Conservation (phyloP, 805 yeast species). For the Nakazawaea wickerhamii region DNA sequence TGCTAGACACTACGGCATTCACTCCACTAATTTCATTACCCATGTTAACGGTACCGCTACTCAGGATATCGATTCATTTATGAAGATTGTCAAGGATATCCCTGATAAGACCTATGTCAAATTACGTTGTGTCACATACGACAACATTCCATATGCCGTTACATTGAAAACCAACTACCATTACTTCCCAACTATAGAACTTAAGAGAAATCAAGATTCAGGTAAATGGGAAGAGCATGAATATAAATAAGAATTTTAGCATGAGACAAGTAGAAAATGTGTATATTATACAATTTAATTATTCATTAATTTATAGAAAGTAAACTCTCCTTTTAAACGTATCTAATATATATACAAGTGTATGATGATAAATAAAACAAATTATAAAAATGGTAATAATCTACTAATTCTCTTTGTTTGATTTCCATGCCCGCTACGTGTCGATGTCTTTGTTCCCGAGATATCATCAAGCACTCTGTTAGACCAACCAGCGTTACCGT, state of each 20-base stretch:
- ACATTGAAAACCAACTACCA: conserved; percentile 85
- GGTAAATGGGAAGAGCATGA: conserved; percentile 54
- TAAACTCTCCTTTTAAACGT: no score
- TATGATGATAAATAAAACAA: no score
- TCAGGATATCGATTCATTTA: conserved; percentile 61
- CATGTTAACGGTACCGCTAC: conserved; percentile 80
- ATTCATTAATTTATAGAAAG: no score
- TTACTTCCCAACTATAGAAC: conserved; percentile 72
- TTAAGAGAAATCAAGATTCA: conserved; percentile 40
- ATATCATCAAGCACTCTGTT: conserved; percentile 51
- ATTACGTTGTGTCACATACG: conserved; percentile 76
- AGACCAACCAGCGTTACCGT: conserved; percentile 90
- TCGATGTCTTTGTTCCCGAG: conserved; percentile 54
- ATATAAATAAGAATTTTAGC: conserved; percentile 25
- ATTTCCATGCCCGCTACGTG: conserved; percentile 38
- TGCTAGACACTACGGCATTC: conserved; percentile 73
- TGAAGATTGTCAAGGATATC: conserved; percentile 58
- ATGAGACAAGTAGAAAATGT: neutral
- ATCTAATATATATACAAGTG: no score
- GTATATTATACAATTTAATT: neutral
- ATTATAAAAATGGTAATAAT: conserved; percentile 41
- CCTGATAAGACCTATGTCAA: conserved; percentile 80
- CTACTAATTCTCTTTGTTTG: conserved; percentile 58
- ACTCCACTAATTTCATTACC: conserved; percentile 79
- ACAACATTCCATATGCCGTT: conserved; percentile 80